Percentiles rank a stretch among this genome's conserved stretches.
Evolutionary conservation across 2,329 filamentous ascomycete genomes (phyloP).

Genomic region (Venturia carpophila): DNA sequence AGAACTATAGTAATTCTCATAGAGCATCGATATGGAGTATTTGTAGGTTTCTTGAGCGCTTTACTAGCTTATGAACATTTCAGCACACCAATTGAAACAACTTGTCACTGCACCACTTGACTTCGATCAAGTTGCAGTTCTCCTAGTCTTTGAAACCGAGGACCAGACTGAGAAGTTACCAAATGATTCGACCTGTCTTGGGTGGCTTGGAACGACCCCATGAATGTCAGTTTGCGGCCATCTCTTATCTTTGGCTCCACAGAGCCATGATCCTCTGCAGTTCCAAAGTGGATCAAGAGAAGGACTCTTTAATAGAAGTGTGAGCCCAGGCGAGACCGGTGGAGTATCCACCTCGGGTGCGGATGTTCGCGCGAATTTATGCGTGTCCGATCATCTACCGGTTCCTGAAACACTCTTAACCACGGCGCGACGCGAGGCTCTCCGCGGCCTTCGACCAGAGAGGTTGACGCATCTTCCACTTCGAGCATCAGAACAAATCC

Average conservation of each 20-base stretch:
- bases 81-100: background rate
- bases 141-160: background rate
- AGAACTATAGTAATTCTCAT: background rate
- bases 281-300: background rate
- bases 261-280: background rate
- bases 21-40: background rate
- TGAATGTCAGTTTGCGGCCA: background rate
- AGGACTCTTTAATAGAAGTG: background rate
- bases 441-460: background rate
- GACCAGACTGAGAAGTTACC: background rate
- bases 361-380: background rate
- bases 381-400: background rate
- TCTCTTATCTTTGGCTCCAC: slow-evolving; percentile 1
- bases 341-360: background rate
- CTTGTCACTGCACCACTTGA: background rate
- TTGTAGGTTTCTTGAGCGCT: background rate
- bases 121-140: background rate
- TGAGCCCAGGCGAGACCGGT: background rate
- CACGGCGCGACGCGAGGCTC: background rate
- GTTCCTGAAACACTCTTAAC: background rate
- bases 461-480: background rate
- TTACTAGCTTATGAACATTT: background rate
- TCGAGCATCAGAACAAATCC: background rate
- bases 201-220: background rate
- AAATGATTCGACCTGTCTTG: background rate